Percentiles rank a stretch among this genome's conserved stretches.
phyloP scores from a whole-genome alignment of 768 basidiomycete genomes.

The Dacryopinax primogenitus region DNA sequence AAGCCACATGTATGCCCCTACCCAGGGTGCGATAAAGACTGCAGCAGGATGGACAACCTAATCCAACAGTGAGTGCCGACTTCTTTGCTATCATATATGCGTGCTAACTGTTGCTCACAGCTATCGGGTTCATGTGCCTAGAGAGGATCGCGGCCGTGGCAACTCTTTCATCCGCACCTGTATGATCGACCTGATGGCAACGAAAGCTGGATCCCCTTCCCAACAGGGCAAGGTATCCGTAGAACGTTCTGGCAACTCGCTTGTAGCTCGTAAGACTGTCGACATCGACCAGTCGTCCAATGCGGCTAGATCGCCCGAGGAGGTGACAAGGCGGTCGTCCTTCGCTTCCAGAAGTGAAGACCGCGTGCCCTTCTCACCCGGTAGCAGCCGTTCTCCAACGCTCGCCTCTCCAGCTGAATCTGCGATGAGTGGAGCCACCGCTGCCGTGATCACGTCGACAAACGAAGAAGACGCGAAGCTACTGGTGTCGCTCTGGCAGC shows the following conservation, averaged over 20 bases:
- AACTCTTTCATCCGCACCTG: neutral
- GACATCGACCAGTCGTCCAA: neutral
- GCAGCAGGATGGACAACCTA: conserved; percentile 69
- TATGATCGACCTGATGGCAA: neutral
- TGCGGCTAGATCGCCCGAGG: too few species aligned
- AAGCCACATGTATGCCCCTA: conserved; percentile 37
- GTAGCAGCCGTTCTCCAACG: neutral
- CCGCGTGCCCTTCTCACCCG: neutral
- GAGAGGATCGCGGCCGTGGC: neutral
- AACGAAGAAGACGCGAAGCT: neutral
- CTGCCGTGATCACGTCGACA: neutral
- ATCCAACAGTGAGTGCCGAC: conserved; percentile 40
- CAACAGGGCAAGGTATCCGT: neutral
- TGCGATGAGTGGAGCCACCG: neutral
- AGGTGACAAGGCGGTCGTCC: too few species aligned
- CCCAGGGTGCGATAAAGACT: conserved; percentile 53
- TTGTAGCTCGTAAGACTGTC: neutral
- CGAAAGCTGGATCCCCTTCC: neutral
- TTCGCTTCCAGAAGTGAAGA: neutral
- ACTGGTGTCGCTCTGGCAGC: neutral
- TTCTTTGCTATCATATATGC: neutral
- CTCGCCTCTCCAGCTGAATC: neutral
- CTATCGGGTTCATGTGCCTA: neutral
- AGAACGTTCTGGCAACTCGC: neutral
- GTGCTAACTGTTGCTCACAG: neutral